Conservation (phyloP, 2,329 filamentous ascomycete species). For the Aspergillus neoniger region DNA sequence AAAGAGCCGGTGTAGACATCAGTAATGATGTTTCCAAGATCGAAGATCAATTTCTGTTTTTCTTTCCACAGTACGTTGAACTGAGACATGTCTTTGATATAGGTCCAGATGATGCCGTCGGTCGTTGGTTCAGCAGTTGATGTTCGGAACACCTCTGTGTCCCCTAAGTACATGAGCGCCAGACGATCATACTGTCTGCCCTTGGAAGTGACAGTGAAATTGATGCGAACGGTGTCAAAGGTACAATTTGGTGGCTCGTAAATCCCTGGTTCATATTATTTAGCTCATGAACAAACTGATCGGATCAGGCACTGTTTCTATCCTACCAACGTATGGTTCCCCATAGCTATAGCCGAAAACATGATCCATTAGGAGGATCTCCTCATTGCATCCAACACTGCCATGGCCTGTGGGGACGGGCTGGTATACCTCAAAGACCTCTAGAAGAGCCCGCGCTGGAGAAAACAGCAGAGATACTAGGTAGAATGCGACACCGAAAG, state of each 20-base stretch:
- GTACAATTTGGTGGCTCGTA: conserved; percentile 68
- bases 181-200: conserved; percentile 77
- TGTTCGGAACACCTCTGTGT: conserved; percentile 79
- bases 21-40: conserved; percentile 73
- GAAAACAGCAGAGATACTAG: conserved; percentile 2
- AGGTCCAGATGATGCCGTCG: conserved; percentile 72
- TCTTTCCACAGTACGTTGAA: conserved; percentile 69
- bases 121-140: conserved; percentile 77
- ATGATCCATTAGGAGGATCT: conserved; percentile 66
- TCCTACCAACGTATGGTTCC: conserved; percentile 69
- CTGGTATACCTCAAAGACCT: conserved; percentile 70
- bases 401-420: conserved; percentile 55
- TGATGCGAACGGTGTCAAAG: conserved; percentile 75
- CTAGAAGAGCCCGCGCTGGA: conserved; percentile 41
- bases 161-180: conserved; percentile 72
- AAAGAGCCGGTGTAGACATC: conserved; percentile 71
- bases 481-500: background rate
- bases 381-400: conserved; percentile 25
- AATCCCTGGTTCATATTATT: conserved; percentile 39
- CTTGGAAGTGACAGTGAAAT: conserved; percentile 70
- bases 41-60: conserved; percentile 75
- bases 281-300: background rate
- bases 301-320: background rate
- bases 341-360: conserved; percentile 73
- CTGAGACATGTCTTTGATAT: conserved; percentile 75